Evolutionary conservation across 2,329 filamentous ascomycete species (phyloP).

Genomic region (Talaromyces piceae): DNA sequence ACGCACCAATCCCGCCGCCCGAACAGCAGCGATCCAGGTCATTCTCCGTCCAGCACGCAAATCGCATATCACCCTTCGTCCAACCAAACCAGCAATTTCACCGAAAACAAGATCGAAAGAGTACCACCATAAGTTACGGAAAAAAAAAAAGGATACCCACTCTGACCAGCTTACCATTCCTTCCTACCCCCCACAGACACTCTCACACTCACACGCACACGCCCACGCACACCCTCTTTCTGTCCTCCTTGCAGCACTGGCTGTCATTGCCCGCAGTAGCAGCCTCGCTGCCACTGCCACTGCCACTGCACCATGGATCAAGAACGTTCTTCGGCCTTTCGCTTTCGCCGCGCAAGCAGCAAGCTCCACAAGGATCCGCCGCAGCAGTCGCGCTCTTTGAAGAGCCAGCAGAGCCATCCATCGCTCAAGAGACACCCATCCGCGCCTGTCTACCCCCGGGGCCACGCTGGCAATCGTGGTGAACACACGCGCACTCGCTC

Average conservation of each 20-base stretch:
- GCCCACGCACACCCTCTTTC: background rate
- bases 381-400: constrained; percentile 32
- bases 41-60: no score
- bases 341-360: constrained; percentile 34
- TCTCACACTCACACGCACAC: background rate
- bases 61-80: no score
- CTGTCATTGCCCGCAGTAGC: constrained; percentile 5
- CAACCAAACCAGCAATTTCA: no score
- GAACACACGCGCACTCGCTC: constrained; percentile 40
- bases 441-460: constrained; percentile 39
- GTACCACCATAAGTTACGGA: no score
- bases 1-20: no score
- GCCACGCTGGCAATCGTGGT: constrained; percentile 30
- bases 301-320: constrained; percentile 8
- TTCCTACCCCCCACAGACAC: background rate
- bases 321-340: constrained; percentile 18
- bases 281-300: constrained; percentile 2
- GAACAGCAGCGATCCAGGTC: no score
- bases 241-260: background rate
- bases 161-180: no score
- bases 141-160: no score
- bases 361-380: constrained; percentile 41
- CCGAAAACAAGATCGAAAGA: no score
- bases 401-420: constrained; percentile 36
- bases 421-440: constrained; percentile 42